Percentiles rank a stretch among this genome's conserved stretches.
Conservation (phyloP, 768 basidiomycete species). For the Phlebiopsis flavidoalba region DNA sequence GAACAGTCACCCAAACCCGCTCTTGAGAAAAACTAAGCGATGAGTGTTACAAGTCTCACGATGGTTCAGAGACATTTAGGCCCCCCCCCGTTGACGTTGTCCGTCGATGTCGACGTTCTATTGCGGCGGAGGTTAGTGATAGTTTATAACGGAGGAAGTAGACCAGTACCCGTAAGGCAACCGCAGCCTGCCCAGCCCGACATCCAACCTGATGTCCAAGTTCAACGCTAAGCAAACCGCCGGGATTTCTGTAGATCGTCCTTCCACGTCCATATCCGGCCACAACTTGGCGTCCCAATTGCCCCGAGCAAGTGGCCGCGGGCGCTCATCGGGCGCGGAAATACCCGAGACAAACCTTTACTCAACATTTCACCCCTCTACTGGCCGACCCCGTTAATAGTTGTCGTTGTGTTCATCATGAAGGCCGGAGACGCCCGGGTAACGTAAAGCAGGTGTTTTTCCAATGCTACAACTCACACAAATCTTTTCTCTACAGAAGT, state of each 20-base stretch:
- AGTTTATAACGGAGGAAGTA: constrained; percentile 1
- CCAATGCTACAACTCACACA: not conserved
- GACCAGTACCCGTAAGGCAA: not conserved
- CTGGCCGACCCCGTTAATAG: not conserved
- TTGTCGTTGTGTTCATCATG: not conserved
- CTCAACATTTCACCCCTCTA: not conserved
- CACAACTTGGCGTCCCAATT: not conserved
- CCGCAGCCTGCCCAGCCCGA: constrained; percentile 5
- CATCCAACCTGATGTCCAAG: constrained; percentile 2
- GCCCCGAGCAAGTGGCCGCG: not conserved
- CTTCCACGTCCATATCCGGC: constrained; percentile 6
- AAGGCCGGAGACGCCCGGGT: not conserved
- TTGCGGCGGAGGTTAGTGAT: constrained; percentile 4
- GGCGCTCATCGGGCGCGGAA: not conserved
- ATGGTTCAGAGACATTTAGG: constrained; percentile 51
- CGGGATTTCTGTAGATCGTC: constrained; percentile 6
- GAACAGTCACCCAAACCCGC: constrained; percentile 62
- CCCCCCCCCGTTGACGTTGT: not conserved
- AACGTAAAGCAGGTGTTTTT: not conserved
- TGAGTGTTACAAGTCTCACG: constrained; percentile 88
- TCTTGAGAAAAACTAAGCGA: constrained; percentile 90
- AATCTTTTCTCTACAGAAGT: not conserved
- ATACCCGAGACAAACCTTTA: not conserved
- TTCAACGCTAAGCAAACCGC: no score
- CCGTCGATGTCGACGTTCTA: constrained; percentile 2